Percentiles rank a stretch among this genome's conserved stretches.
Conservation (phyloP, 345 rosid genomes). For the Cardiospermum halicacabum region DNA sequence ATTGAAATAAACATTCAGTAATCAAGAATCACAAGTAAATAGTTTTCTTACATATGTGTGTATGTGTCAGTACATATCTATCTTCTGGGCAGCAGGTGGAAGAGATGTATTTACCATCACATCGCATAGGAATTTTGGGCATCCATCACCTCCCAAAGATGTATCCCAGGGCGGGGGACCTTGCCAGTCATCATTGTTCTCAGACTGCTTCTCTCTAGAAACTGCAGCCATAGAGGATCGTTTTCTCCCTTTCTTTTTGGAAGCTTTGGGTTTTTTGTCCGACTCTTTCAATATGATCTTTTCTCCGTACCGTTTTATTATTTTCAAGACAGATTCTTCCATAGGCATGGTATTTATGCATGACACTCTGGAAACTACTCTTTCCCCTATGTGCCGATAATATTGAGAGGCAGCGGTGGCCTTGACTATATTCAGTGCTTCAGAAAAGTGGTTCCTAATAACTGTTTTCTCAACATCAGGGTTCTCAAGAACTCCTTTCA, state of each 20-base stretch:
- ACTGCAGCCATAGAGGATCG: conserved; percentile 21
- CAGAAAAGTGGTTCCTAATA: conserved; percentile 31
- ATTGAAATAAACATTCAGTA: conserved; percentile 16
- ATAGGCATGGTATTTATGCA: conserved; percentile 55
- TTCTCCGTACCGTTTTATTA: conserved; percentile 66
- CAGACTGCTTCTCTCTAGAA: conserved; percentile 32
- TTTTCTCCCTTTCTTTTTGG: conserved; percentile 61
- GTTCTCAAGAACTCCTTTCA: conserved; percentile 52
- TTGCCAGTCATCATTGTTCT: conserved; percentile 51
- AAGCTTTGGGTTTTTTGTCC: conserved; percentile 53
- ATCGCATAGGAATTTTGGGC: conserved; percentile 87
- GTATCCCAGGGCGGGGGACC: conserved; percentile 88
- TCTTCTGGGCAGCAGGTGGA: neutral
- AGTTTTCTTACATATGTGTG: no score
- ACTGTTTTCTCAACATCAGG: conserved; percentile 29
- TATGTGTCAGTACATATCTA: no score
- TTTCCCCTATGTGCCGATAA: conserved; percentile 31
- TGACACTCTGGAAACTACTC: conserved; percentile 30
- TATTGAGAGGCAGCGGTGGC: conserved; percentile 42
- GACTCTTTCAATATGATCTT: conserved; percentile 61
- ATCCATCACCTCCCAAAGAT: conserved; percentile 77
- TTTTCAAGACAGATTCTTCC: conserved; percentile 54
- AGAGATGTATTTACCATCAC: conserved; percentile 62
- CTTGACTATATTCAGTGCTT: conserved; percentile 57
- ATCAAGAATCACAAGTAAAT: neutral